Conservation (phyloP, 441 rosid genomes). For the Erodium texanum region DNA sequence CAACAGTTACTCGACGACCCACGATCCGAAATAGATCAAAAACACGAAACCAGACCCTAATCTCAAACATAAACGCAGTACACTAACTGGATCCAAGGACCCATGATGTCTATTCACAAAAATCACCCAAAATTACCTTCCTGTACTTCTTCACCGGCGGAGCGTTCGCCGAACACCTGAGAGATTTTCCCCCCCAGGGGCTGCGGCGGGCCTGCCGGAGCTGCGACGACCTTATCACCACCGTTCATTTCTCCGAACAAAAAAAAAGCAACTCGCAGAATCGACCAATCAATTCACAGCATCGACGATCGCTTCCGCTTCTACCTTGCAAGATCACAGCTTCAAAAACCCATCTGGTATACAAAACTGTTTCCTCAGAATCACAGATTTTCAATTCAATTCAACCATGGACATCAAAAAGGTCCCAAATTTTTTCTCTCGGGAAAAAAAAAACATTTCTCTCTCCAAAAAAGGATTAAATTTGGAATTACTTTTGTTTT, state of each 20-base stretch:
- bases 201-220: constrained; percentile 19
- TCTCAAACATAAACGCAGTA: constrained; percentile 8
- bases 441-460: too few species aligned
- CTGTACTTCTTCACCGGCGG: constrained; percentile 69
- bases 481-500: neutral
- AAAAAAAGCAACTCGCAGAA: neutral
- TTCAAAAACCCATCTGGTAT: neutral
- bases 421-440: neutral
- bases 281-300: neutral
- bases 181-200: constrained; percentile 65
- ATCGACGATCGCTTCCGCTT: neutral
- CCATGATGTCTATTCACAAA: neutral
- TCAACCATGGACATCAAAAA: neutral
- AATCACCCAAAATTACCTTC: constrained; percentile 35
- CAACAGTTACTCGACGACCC: neutral
- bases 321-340: neutral
- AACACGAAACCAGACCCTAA: constrained; percentile 2
- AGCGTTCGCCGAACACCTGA: constrained; percentile 68
- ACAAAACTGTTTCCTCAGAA: neutral
- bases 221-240: constrained; percentile 40
- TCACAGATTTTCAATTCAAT: neutral
- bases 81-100: neutral
- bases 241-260: constrained; percentile 32
- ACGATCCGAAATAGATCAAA: neutral
- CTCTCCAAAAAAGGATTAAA: neutral